Evolutionary conservation across 2,329 filamentous ascomycete species (phyloP).

Genomic region (Emergomyces pasteurianus): DNA sequence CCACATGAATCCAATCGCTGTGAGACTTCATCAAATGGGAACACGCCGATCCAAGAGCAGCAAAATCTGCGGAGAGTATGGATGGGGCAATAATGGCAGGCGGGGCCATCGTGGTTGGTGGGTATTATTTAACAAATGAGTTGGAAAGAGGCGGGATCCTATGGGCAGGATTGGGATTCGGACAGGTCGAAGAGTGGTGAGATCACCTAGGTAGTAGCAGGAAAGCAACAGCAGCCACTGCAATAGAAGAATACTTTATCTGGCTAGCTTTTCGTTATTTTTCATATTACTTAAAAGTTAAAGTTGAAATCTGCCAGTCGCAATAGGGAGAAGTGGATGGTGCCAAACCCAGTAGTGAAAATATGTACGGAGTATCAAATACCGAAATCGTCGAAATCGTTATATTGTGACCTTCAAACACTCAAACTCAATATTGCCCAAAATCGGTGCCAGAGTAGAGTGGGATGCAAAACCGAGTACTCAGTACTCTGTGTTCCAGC

Average conservation of each 20-base stretch:
- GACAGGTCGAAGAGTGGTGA: not conserved
- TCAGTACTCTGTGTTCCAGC: too few relatives aligned
- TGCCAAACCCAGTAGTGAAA: too few relatives aligned
- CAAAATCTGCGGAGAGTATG: conserved; percentile 97
- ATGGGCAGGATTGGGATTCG: not conserved
- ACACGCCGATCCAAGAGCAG: conserved; percentile 74
- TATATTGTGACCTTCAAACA: too few relatives aligned
- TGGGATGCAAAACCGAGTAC: too few relatives aligned
- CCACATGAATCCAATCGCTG: conserved; percentile 88
- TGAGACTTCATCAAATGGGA: conserved; percentile 72
- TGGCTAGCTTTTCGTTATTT: too few relatives aligned
- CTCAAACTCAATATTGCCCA: too few relatives aligned
- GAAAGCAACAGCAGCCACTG: not conserved
- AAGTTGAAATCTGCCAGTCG: too few relatives aligned
- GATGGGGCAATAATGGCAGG: conserved; percentile 92
- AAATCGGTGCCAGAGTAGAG: too few relatives aligned
- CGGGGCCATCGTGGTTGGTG: conserved; percentile 59
- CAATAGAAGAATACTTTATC: not conserved
- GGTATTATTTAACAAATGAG: not conserved
- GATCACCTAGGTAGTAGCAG: not conserved
- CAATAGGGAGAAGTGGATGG: too few relatives aligned
- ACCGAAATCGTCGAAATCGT: too few relatives aligned
- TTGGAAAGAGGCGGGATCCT: not conserved
- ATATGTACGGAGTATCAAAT: too few relatives aligned
- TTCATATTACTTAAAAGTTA: too few relatives aligned